Conservation (phyloP, 106 monocot genomes). For the Triglochin maritima region DNA sequence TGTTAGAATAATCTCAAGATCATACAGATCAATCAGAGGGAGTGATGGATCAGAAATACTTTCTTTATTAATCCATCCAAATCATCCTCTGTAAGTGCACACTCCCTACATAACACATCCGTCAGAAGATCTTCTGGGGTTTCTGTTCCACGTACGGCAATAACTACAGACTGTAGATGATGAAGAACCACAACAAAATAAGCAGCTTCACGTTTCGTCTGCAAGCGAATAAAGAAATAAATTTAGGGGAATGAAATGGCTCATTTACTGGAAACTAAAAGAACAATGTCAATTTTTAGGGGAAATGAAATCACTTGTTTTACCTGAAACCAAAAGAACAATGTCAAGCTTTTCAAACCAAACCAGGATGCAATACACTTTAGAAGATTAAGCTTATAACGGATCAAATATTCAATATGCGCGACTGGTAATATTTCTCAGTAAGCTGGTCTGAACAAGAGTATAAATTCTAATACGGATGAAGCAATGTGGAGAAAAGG, state of each 20-base stretch:
- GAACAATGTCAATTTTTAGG: background rate
- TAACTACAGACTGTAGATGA: slow-evolving; percentile 53
- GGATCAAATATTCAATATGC: no score
- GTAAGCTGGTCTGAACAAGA: no score
- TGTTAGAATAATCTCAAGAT: no score
- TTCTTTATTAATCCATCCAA: slow-evolving; percentile 82
- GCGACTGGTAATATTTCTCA: no score
- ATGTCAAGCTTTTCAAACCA: background rate
- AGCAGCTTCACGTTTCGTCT: slow-evolving; percentile 87
- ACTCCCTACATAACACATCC: slow-evolving; percentile 88
- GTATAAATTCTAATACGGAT: no score
- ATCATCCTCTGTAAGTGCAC: slow-evolving; percentile 55
- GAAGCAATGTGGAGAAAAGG: no score
- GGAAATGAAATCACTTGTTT: background rate
- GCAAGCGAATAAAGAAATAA: slow-evolving; percentile 8
- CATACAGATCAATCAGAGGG: no score
- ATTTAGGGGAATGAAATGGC: background rate
- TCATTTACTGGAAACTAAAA: background rate
- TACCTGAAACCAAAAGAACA: background rate
- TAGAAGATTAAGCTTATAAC: no score
- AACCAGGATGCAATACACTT: no score
- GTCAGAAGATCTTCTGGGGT: slow-evolving; percentile 98
- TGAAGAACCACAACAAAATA: slow-evolving; percentile 89
- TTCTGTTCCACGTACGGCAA: slow-evolving; percentile 91
- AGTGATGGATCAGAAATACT: slow-evolving; percentile 21